Evolutionary conservation across 805 yeast species (phyloP), one percentile per base, ranked within the genome.

Genomic region (Metschnikowia vanudenii): DNA sequence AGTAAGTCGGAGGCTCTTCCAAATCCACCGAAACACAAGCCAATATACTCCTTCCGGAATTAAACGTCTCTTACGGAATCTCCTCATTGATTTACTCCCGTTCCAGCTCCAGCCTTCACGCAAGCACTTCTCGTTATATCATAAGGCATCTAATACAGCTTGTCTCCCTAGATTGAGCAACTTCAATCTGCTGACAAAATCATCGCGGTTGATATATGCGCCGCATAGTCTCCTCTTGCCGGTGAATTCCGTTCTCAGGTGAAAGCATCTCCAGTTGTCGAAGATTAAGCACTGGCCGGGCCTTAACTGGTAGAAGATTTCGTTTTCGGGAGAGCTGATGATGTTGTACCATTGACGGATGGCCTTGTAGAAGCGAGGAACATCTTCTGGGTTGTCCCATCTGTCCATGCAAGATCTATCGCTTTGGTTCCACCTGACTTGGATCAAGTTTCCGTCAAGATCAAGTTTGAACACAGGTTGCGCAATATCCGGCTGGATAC

Each of bases 201-300:
- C 90, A 57, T 84, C 89, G 45, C 85, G 68, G 60, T 81, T 81
- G 52, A 80, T 70, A 62, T 84, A 84, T 1, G 87, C 88, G 11
- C 89, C 89, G 60, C 89, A 84, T 76, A 84, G 74, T 54, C 87
- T 67, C 60, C 89, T 70, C 57, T 77, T 75, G 2, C 90, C 89
- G 1, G 83, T 77, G 49, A 83, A 82, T 49, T 74, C 82, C 37
- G 81, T 79, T 57, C 89, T 73, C 14, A 85, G 81, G 60, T 84
- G 90, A 62, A 84, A 71, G 17, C 81, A 80, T 55, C 90, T 63
- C 88, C 89, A 84, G 59, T 84, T 84, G 59, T 84, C 88, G 59
- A 84, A 84, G 34, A 84, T 78, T 52, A 84, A 63, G 39, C 82
- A 77, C 55, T 79, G 81, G 2, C 88, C 89, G 0, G 90, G 88